Conservation (phyloP, 164 flowering plant species). For the Stephania japonica region DNA sequence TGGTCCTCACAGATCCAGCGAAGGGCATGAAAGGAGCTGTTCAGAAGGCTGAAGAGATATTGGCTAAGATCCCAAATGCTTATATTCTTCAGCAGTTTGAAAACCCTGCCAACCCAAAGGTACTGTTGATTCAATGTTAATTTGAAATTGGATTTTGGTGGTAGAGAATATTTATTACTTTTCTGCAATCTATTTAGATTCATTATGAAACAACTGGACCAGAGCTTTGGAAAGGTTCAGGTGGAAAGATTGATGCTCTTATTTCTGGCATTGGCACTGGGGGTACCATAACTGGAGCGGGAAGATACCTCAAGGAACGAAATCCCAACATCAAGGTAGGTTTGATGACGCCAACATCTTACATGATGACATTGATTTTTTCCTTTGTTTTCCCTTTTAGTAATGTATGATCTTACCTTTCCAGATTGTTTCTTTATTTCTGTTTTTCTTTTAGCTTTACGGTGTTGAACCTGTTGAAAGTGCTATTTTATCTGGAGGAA, state of each 20-base stretch:
- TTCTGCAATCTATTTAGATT: conserved; percentile 29
- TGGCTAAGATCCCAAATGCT: conserved; percentile 54
- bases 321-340: conserved; percentile 65
- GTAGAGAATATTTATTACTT: background rate
- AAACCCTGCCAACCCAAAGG: conserved; percentile 73
- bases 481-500: conserved; percentile 66
- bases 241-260: conserved; percentile 65
- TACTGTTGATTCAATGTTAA: conserved; percentile 9
- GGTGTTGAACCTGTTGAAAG: conserved; percentile 89
- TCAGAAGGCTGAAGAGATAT: conserved; percentile 65
- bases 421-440: background rate
- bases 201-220: conserved; percentile 92
- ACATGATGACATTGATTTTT: background rate
- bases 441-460: conserved; percentile 35
- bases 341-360: background rate
- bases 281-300: conserved; percentile 77
- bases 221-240: conserved; percentile 71
- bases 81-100: conserved; percentile 35
- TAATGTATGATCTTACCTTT: background rate
- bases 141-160: background rate
- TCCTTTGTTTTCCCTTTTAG: background rate
- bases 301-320: conserved; percentile 60
- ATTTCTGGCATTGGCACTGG: conserved; percentile 86
- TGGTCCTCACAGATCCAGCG: conserved; percentile 28
- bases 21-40: conserved; percentile 77